Conservation (phyloP, 2,329 filamentous ascomycete genomes). For the Fusarium praegraminearum region DNA sequence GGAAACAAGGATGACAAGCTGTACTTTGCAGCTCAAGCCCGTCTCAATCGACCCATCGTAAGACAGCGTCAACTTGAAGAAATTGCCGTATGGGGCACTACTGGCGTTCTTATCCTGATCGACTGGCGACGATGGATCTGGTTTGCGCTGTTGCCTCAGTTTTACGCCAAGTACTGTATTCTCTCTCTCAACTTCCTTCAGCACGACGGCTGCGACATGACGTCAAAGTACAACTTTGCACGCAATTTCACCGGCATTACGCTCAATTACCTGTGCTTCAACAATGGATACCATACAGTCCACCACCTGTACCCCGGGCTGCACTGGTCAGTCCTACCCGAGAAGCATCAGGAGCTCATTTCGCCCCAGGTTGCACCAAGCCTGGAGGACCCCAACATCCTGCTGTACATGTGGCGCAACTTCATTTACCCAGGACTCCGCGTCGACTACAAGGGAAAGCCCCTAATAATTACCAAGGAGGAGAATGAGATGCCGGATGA, state of each 20-base stretch:
- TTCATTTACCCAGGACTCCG: slow-evolving; percentile 19
- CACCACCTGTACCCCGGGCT: slow-evolving; percentile 20
- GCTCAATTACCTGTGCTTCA: slow-evolving; percentile 20
- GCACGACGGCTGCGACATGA: slow-evolving; percentile 28
- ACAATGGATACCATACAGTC: slow-evolving; percentile 26
- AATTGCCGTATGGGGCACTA: slow-evolving; percentile 20
- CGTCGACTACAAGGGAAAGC: slow-evolving; percentile 17
- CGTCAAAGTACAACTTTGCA: slow-evolving; percentile 26
- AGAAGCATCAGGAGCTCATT: slow-evolving; percentile 23
- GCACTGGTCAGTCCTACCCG: slow-evolving; percentile 17
- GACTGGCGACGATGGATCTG: slow-evolving; percentile 30
- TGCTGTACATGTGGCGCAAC: slow-evolving; percentile 16
- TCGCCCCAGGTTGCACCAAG: neutral
- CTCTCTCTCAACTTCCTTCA: slow-evolving; percentile 23
- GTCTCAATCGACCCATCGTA: slow-evolving; percentile 20
- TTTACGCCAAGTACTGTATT: slow-evolving; percentile 27
- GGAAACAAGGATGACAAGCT: slow-evolving; percentile 26
- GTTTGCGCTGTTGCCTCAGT: slow-evolving; percentile 17
- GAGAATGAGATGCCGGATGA: slow-evolving; percentile 26
- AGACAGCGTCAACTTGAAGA: slow-evolving; percentile 18
- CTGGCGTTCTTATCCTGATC: neutral
- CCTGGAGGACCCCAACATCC: slow-evolving; percentile 2
- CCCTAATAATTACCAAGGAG: slow-evolving; percentile 11
- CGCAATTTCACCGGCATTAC: slow-evolving; percentile 16
- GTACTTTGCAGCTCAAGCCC: slow-evolving; percentile 21